Evolutionary conservation across 441 rosid species (phyloP).

Genomic region (Raphanus hybrid): DNA sequence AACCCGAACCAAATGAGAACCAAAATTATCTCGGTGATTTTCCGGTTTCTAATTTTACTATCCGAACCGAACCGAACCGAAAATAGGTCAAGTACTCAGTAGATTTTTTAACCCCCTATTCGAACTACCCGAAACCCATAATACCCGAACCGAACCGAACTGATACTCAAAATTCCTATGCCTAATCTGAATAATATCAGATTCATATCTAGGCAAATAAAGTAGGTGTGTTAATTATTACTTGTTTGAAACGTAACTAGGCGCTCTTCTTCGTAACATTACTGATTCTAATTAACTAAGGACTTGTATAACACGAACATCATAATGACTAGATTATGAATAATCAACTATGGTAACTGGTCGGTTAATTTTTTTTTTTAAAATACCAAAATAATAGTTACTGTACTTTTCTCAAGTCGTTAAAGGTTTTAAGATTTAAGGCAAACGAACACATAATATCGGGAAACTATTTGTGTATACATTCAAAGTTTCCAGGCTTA

Average conservation of each 20-base stretch:
- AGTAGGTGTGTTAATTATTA: background rate
- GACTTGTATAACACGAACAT: slow-evolving; percentile 36
- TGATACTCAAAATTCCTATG: too few species aligned
- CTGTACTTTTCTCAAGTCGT: background rate
- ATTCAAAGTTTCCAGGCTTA: background rate
- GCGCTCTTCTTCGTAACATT: background rate
- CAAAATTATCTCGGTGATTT: too few species aligned
- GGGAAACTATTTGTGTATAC: background rate
- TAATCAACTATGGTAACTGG: background rate
- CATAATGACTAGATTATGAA: slow-evolving; percentile 15
- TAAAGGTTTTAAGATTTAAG: background rate
- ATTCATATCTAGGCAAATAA: slow-evolving; percentile 3
- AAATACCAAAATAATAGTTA: background rate
- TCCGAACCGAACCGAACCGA: too few species aligned
- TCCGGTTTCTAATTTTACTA: too few species aligned
- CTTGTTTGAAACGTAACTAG: slow-evolving; percentile 24
- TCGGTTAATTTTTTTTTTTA: background rate
- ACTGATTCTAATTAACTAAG: background rate
- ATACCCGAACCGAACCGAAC: too few species aligned
- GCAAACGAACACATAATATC: background rate
- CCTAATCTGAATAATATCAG: background rate
- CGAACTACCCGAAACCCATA: too few species aligned
- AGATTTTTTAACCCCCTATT: too few species aligned
- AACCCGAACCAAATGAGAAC: too few species aligned
- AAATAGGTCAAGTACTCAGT: too few species aligned